These are phyloP conservation scores for Pneumocystis canis DNA, from an alignment of 1,139 yeast genomes.

Conservation along the genomic window DNA sequence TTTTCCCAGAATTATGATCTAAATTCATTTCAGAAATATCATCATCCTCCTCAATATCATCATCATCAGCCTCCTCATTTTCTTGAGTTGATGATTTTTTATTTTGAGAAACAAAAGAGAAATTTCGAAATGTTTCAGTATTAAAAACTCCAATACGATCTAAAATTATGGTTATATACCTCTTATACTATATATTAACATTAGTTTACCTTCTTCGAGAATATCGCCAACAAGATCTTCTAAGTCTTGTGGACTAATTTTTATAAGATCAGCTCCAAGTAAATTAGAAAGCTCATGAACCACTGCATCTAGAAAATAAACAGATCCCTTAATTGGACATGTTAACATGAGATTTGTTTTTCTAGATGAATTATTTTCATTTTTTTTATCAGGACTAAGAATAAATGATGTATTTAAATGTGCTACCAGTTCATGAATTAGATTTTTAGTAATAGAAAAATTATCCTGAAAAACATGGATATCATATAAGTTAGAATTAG, in stretches of 20 bases:
- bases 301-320: neutral
- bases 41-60: neutral
- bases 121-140: neutral
- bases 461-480: neutral
- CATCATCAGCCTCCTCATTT: neutral
- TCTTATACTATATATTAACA: neutral
- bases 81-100: neutral
- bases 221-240: constrained; percentile 1
- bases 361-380: neutral
- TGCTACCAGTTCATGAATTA: neutral
- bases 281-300: neutral
- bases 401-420: neutral
- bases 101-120: neutral
- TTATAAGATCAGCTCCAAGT: constrained; percentile 1
- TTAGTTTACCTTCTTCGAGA: neutral
- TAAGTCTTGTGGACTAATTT: constrained; percentile 1
- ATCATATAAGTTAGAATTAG: neutral
- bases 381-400: neutral
- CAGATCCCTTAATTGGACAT: neutral
- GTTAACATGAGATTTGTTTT: neutral
- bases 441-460: neutral
- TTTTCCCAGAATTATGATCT: neutral
- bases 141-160: neutral
- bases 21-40: neutral
- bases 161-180: neutral